These are phyloP conservation scores for Phytopythium helicoides DNA, from an alignment of 352 stramenopile genomes.

Conservation along the genomic window DNA sequence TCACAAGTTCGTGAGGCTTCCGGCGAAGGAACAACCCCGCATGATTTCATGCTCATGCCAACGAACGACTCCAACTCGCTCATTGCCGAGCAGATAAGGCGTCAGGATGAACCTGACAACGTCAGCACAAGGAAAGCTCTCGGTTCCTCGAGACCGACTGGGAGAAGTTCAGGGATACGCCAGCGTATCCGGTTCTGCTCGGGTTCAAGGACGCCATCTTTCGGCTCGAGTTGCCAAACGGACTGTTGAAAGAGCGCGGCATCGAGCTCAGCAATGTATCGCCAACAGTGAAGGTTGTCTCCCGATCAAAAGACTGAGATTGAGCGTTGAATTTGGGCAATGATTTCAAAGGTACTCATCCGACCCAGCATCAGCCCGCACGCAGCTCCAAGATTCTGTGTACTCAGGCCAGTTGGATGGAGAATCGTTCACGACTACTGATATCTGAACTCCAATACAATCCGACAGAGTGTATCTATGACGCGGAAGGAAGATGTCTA, in stretches of 20 bases:
- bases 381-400: slow-evolving; percentile 20
- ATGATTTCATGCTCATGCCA: slow-evolving; percentile 13
- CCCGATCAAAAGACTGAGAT: slow-evolving; percentile 11
- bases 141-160: slow-evolving; percentile 9
- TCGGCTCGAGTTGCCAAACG: slow-evolving; percentile 2
- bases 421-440: slow-evolving; percentile 27
- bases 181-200: slow-evolving; percentile 1
- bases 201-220: slow-evolving; percentile 8
- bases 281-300: slow-evolving; percentile 9
- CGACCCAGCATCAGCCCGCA: slow-evolving; percentile 18
- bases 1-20: slow-evolving; percentile 11
- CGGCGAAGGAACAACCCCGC: slow-evolving; percentile 2
- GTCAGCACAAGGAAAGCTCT: slow-evolving; percentile 8
- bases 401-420: slow-evolving; percentile 23
- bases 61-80: slow-evolving; percentile 9
- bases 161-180: no score
- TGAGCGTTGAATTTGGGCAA: slow-evolving; percentile 3
- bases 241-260: slow-evolving; percentile 2
- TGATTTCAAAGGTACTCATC: slow-evolving; percentile 7
- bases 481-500: slow-evolving; percentile 23
- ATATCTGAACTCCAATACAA: slow-evolving; percentile 9
- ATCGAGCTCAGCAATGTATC: slow-evolving; percentile 6
- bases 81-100: not conserved
- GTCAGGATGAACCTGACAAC: slow-evolving; percentile 1
- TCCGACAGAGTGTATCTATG: no score